Percentiles rank a stretch among this genome's conserved stretches.
phyloP scores from a whole-genome alignment of 116 monocot species.

The Zostera marina region DNA sequence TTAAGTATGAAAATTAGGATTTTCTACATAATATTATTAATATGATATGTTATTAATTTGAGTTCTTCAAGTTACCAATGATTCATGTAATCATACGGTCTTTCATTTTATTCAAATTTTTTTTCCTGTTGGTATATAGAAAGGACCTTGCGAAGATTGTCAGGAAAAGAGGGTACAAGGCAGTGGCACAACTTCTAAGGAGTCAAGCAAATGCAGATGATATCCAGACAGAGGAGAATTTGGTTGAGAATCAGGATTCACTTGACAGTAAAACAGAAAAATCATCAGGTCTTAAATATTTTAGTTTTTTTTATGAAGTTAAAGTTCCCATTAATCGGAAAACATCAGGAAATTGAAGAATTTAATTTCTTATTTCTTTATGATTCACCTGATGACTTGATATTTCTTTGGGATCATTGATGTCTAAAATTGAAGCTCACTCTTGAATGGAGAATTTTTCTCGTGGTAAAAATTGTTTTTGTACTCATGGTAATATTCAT shows the following conservation, averaged over 20 bases:
- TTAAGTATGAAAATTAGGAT: no score
- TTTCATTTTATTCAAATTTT: background rate
- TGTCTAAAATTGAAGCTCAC: constrained; percentile 6
- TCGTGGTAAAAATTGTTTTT: constrained; percentile 8
- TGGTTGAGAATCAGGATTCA: constrained; percentile 3
- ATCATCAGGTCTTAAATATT: constrained; percentile 23
- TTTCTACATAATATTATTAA: no score
- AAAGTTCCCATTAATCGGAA: no score
- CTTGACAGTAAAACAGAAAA: constrained; percentile 8
- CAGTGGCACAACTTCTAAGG: constrained; percentile 26
- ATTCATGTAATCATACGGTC: no score
- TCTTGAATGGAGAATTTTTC: constrained; percentile 5
- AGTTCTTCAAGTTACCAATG: no score
- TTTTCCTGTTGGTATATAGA: constrained; percentile 10
- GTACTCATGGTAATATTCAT: background rate
- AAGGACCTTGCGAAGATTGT: constrained; percentile 70
- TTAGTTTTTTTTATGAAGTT: constrained; percentile 2
- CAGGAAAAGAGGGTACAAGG: constrained; percentile 53
- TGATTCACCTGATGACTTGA: constrained; percentile 8
- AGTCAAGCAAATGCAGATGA: constrained; percentile 17
- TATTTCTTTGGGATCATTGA: constrained; percentile 15
- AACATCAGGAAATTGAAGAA: no score
- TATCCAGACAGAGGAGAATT: background rate
- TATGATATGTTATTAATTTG: no score
- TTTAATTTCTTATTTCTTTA: background rate